Evolutionary conservation across 2,329 filamentous ascomycete genomes (phyloP).

Genomic region (Diaporthe eres): DNA sequence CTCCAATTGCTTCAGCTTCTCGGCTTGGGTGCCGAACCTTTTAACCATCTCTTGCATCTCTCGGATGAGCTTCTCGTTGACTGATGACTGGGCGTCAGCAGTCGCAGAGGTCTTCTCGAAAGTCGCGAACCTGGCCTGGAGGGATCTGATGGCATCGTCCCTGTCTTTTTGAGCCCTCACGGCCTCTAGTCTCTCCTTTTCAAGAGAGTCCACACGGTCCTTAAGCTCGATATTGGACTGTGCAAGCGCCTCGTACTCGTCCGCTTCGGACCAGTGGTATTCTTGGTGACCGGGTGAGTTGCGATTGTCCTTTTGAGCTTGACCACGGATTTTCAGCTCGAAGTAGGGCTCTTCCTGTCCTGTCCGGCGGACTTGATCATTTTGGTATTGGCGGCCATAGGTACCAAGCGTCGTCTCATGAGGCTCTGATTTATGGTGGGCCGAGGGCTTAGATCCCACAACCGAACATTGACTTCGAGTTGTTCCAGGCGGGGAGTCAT

Average conservation of each 20-base stretch:
- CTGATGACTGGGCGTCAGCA: not conserved
- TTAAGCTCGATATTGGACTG: not conserved
- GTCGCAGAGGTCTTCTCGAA: not conserved
- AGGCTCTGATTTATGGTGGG: not conserved
- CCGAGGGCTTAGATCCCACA: not conserved
- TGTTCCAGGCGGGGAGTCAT: not conserved
- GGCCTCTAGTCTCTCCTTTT: conserved; percentile 10
- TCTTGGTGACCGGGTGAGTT: not conserved
- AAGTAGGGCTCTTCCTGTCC: not conserved
- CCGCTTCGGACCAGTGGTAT: no score
- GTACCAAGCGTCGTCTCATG: not conserved
- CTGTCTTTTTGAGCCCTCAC: not conserved
- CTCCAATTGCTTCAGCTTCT: not conserved
- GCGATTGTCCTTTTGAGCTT: not conserved
- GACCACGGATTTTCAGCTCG: not conserved
- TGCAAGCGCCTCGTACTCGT: not conserved
- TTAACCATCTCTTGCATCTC: not conserved
- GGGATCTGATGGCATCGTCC: not conserved
- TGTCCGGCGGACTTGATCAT: not conserved
- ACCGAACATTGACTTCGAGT: not conserved
- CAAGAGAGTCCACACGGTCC: not conserved
- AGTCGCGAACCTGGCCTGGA: conserved; percentile 6
- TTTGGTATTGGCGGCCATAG: not conserved
- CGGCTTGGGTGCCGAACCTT: not conserved
- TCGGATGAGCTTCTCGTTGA: not conserved